These are phyloP conservation scores for Hydnum rufescens DNA, from an alignment of 768 basidiomycete species.

Conservation along the genomic window DNA sequence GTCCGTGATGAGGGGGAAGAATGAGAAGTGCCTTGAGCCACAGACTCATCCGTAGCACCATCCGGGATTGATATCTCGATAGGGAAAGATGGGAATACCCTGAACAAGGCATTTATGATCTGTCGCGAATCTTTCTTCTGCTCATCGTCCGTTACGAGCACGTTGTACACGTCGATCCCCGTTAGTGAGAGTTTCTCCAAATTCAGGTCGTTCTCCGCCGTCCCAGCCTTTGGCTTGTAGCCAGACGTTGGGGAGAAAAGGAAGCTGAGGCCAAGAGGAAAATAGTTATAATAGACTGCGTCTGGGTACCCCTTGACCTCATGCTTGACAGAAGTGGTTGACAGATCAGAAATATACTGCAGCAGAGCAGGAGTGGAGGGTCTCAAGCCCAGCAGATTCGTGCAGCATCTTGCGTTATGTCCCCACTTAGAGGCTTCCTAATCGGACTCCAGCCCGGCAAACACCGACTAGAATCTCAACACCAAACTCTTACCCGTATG, in stretches of 20 bases:
- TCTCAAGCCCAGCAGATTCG: background rate
- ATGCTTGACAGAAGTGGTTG: background rate
- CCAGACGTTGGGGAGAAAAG: slow-evolving; percentile 48
- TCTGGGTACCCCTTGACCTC: slow-evolving; percentile 38
- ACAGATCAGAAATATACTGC: background rate
- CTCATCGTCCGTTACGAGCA: slow-evolving; percentile 18
- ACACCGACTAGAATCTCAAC: background rate
- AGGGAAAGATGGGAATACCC: slow-evolving; percentile 36
- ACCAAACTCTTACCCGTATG: slow-evolving; percentile 24
- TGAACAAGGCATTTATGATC: slow-evolving; percentile 23
- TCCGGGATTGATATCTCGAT: slow-evolving; percentile 22
- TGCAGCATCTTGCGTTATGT: background rate
- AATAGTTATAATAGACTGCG: slow-evolving; percentile 74
- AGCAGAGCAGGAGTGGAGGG: background rate
- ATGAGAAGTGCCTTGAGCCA: slow-evolving; percentile 3
- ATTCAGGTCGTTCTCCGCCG: slow-evolving; percentile 20
- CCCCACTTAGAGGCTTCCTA: background rate
- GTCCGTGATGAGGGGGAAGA: background rate
- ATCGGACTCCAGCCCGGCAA: background rate
- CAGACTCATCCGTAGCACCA: slow-evolving; percentile 6
- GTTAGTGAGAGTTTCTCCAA: slow-evolving; percentile 34
- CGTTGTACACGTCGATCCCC: slow-evolving; percentile 71
- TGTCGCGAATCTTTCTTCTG: slow-evolving; percentile 15
- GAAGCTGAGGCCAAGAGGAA: slow-evolving; percentile 57
- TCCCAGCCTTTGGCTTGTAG: slow-evolving; percentile 32